Percentiles rank a stretch among this genome's conserved stretches.
phyloP scores from a whole-genome alignment of 495 filamentous ascomycete genomes.

The Xylaria intraflava region DNA sequence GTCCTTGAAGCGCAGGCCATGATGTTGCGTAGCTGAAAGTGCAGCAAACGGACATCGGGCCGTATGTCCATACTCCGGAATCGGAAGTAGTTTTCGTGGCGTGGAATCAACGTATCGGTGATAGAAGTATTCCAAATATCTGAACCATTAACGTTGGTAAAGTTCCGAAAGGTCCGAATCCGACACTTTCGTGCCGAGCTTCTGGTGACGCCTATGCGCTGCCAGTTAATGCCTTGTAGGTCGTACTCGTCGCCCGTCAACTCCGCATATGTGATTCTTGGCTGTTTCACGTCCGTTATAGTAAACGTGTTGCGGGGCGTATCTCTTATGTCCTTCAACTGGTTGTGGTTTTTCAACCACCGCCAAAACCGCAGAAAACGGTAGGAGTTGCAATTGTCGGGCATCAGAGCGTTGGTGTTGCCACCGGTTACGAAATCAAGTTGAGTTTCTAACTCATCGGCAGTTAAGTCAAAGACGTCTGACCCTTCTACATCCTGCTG shows the following conservation, averaged over 20 bases:
- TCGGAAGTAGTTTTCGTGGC: constrained; percentile 55
- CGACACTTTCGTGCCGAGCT: constrained; percentile 54
- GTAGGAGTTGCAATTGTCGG: constrained; percentile 20
- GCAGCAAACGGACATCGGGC: constrained; percentile 58
- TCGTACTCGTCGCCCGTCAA: constrained; percentile 57
- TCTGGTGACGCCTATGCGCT: constrained; percentile 54
- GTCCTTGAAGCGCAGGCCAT: constrained; percentile 67
- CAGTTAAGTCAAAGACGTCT: not conserved
- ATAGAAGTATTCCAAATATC: constrained; percentile 32
- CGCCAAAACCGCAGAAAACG: constrained; percentile 21
- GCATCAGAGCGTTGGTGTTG: constrained; percentile 20
- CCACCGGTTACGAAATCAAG: constrained; percentile 14
- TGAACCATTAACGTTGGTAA: constrained; percentile 40
- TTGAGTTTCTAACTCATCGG: constrained; percentile 2
- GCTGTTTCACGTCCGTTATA: not conserved
- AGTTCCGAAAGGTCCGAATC: constrained; percentile 51
- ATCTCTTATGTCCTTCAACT: not conserved
- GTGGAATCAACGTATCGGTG: constrained; percentile 30
- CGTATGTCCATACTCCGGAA: constrained; percentile 65
- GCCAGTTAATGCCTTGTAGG: constrained; percentile 75
- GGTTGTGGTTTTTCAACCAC: constrained; percentile 2
- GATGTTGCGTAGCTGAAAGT: constrained; percentile 87
- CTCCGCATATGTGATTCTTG: constrained; percentile 36
- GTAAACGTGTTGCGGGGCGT: not conserved
- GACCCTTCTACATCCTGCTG: constrained; percentile 13